phyloP scores from a whole-genome alignment of 1,139 yeast genomes.

The Nakaseomyces nivariensis region DNA sequence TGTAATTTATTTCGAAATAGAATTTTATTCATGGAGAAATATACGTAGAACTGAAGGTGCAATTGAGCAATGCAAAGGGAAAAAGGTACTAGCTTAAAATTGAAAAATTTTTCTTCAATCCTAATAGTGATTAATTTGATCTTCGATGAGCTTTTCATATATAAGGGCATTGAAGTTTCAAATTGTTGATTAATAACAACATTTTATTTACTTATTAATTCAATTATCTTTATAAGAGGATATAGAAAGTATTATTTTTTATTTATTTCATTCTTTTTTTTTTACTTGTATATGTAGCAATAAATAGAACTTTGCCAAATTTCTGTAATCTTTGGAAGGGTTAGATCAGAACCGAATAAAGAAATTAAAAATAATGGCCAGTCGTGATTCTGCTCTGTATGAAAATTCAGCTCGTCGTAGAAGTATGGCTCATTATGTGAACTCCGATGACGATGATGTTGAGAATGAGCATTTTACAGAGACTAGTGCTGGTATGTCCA shows the following conservation, averaged over 20 bases:
- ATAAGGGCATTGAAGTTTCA: not conserved
- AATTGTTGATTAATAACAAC: not conserved
- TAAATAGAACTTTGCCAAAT: too few relatives aligned
- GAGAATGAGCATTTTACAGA: not conserved
- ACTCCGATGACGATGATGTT: conserved; percentile 1
- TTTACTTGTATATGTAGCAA: too few relatives aligned
- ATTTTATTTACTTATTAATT: not conserved
- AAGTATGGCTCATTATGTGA: not conserved
- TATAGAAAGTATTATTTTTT: too few relatives aligned
- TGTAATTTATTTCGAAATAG: too few relatives aligned
- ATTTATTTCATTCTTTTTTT: too few relatives aligned
- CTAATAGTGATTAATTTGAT: not conserved
- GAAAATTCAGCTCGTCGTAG: conserved; percentile 1
- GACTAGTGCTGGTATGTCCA: not conserved
- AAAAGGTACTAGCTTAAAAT: not conserved
- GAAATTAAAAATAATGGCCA: not conserved
- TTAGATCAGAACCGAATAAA: too few relatives aligned
- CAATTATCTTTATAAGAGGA: too few relatives aligned
- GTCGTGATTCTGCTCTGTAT: not conserved
- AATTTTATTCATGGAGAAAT: too few relatives aligned
- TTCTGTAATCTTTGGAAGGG: too few relatives aligned
- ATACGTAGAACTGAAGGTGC: not conserved
- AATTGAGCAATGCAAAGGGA: not conserved
- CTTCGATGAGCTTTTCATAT: not conserved
- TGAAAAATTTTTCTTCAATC: too few relatives aligned